phyloP scores from a whole-genome alignment of 2,329 filamentous ascomycete genomes.

The Huntiella abstrusa region DNA sequence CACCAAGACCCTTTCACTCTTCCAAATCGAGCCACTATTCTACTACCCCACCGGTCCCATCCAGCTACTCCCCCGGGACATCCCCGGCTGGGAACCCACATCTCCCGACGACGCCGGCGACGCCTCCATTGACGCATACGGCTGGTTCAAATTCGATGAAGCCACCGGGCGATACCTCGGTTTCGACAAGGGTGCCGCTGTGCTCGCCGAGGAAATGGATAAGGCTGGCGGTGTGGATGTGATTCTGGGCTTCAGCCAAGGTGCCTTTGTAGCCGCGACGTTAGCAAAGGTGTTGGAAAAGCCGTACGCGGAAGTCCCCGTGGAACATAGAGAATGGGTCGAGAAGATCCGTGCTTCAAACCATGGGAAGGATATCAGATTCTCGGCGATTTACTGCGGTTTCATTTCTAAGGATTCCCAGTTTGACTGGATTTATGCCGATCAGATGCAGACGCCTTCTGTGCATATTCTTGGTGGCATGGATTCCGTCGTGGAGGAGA shows the following conservation, averaged over 20 bases:
- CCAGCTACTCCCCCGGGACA: constrained; percentile 42
- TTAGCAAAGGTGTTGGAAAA: constrained; percentile 54
- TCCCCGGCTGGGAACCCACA: constrained; percentile 44
- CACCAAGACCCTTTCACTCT: constrained; percentile 48
- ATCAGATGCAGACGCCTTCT: constrained; percentile 55
- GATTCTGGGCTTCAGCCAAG: constrained; percentile 68
- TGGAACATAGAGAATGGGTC: constrained; percentile 24
- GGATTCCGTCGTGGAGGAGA: constrained; percentile 77
- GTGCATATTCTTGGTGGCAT: constrained; percentile 68
- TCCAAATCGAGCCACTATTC: constrained; percentile 33
- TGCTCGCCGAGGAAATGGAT: constrained; percentile 41
- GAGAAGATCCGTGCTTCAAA: constrained; percentile 30
- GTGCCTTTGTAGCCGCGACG: constrained; percentile 52
- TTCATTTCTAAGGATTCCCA: constrained; percentile 46
- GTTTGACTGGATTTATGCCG: constrained; percentile 50
- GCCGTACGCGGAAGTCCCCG: constrained; percentile 15
- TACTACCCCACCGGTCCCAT: constrained; percentile 53
- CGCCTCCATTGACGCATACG: constrained; percentile 44
- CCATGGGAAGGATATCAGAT: constrained; percentile 33
- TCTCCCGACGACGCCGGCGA: constrained; percentile 21
- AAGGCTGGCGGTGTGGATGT: constrained; percentile 54
- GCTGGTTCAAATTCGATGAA: constrained; percentile 63
- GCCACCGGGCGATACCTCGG: constrained; percentile 44
- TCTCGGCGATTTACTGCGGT: constrained; percentile 59
- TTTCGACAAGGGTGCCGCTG: constrained; percentile 47